A percentile compares a stretch with the other conserved stretches of the same genome.
Conservation (phyloP, 176 grass and related monocot genomes). For the Eragrostis curvula region DNA sequence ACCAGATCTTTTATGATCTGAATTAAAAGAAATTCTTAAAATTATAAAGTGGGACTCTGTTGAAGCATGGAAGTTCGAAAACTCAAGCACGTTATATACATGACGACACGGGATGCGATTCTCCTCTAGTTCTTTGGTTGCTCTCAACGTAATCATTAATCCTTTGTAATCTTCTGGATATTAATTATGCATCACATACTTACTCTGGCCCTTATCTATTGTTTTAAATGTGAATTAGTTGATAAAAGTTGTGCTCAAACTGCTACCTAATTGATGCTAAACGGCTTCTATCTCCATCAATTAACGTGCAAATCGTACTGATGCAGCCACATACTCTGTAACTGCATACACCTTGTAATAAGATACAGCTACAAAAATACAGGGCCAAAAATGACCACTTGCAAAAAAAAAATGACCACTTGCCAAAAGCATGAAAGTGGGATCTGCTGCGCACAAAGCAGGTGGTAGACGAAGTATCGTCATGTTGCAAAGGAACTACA, state of each 20-base stretch:
- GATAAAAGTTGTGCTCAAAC: not conserved
- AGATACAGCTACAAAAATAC: not conserved
- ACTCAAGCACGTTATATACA: too few relatives aligned
- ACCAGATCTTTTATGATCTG: too few relatives aligned
- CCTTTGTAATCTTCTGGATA: not conserved
- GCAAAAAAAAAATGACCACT: not conserved
- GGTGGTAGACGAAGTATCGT: not conserved
- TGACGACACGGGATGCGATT: too few relatives aligned
- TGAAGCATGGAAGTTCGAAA: too few relatives aligned
- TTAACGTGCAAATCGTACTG: not conserved
- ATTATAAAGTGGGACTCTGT: too few relatives aligned
- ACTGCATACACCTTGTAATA: not conserved
- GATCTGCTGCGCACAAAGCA: too few relatives aligned
- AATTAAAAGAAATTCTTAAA: too few relatives aligned
- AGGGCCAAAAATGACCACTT: not conserved
- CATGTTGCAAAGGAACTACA: not conserved
- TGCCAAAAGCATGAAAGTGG: too few relatives aligned
- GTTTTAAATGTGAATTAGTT: too few relatives aligned
- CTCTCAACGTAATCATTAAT: not conserved
- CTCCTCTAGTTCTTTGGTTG: not conserved
- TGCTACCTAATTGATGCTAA: conserved; percentile 20
- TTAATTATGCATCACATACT: not conserved
- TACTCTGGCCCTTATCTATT: too few relatives aligned
- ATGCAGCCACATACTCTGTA: not conserved
- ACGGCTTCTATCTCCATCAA: not conserved